These are phyloP conservation scores for Sordaria brevicollis DNA, from an alignment of 495 filamentous ascomycete genomes.

Conservation along the genomic window DNA sequence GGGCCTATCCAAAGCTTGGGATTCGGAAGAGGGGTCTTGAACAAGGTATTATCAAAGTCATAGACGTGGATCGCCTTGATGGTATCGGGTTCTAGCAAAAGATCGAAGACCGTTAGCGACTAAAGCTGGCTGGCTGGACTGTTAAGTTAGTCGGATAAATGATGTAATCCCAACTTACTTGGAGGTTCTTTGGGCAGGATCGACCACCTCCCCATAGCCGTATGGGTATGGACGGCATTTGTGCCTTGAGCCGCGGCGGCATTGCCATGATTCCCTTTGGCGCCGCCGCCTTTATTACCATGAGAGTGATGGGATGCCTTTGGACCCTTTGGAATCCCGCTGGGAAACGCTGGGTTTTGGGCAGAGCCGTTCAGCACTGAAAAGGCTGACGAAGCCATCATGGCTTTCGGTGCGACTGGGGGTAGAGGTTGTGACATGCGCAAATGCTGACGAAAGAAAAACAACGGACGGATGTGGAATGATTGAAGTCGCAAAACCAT, in stretches of 20 bases:
- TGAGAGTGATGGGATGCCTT: background rate
- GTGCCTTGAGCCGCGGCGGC: background rate
- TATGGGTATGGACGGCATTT: constrained; percentile 45
- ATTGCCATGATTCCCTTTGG: constrained; percentile 1
- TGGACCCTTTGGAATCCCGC: background rate
- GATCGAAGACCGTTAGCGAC: constrained; percentile 6
- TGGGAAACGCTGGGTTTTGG: background rate
- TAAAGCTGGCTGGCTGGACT: background rate
- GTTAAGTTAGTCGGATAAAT: background rate
- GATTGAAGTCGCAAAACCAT: background rate
- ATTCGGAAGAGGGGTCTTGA: constrained; percentile 82
- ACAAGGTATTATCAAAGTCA: constrained; percentile 98
- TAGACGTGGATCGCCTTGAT: constrained; percentile 86
- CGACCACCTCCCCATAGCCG: constrained; percentile 73
- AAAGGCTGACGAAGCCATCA: background rate
- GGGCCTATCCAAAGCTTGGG: constrained; percentile 71
- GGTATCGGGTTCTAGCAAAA: constrained; percentile 44
- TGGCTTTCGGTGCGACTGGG: background rate
- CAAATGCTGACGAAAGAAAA: background rate
- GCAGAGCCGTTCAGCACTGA: background rate
- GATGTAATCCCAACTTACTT: constrained; percentile 14
- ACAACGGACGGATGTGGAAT: background rate
- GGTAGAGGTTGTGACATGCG: background rate
- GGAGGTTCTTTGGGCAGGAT: constrained; percentile 62
- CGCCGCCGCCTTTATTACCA: constrained; percentile 4